These are phyloP conservation scores for Plasmodium vinckei DNA, from an alignment of 169 alveolate species.

Conservation along the genomic window DNA sequence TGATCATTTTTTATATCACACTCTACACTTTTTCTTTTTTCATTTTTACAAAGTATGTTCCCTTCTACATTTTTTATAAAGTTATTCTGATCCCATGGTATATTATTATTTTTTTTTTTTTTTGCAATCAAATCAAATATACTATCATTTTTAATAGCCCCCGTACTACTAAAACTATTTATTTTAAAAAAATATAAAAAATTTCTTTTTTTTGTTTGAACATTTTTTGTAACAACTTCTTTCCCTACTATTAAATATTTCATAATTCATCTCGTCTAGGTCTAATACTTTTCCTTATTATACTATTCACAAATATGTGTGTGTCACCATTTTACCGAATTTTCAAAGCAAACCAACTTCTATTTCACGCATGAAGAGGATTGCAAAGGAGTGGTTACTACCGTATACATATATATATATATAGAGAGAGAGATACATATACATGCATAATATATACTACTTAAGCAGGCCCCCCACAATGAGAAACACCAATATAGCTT, in stretches of 20 bases:
- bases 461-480: too few relatives aligned
- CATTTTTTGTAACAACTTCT: not conserved
- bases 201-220: too few relatives aligned
- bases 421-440: not conserved
- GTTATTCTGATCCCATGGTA: not conserved
- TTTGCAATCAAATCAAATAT: constrained; percentile 62
- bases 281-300: too few relatives aligned
- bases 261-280: too few relatives aligned
- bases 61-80: too few relatives aligned
- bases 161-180: too few relatives aligned
- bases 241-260: not conserved
- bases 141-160: not conserved
- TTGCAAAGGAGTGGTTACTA: not conserved
- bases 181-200: too few relatives aligned
- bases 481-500: too few relatives aligned
- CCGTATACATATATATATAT: not conserved
- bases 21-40: not conserved
- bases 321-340: too few relatives aligned
- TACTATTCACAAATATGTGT: too few relatives aligned
- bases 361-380: not conserved
- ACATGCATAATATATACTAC: not conserved
- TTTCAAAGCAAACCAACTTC: too few relatives aligned
- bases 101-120: constrained; percentile 6
- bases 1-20: not conserved
- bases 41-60: not conserved